Evolutionary conservation across 345 rosid species (phyloP).

Genomic region (Moringa oleifera): DNA sequence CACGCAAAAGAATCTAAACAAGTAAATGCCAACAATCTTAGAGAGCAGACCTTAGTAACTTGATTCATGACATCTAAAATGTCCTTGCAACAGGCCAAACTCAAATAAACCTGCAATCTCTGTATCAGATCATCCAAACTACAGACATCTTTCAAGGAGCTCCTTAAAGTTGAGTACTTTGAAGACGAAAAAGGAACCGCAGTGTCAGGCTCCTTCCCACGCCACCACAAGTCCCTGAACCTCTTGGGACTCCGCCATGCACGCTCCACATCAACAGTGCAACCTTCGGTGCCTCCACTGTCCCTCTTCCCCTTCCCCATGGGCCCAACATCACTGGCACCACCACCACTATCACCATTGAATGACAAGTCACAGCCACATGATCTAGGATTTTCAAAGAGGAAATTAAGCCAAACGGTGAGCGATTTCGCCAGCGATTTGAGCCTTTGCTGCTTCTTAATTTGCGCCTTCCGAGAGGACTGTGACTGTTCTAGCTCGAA

Average conservation of each 20-base stretch:
- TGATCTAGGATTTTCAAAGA: slow-evolving; percentile 53
- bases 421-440: slow-evolving; percentile 70
- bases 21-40: no score
- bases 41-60: slow-evolving; percentile 55
- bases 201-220: slow-evolving; percentile 25
- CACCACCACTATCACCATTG: slow-evolving; percentile 5
- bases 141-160: slow-evolving; percentile 65
- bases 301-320: slow-evolving; percentile 52
- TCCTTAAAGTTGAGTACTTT: slow-evolving; percentile 33
- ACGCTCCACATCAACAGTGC: slow-evolving; percentile 34
- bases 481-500: slow-evolving; percentile 69
- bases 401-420: slow-evolving; percentile 81
- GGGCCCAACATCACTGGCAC: neutral
- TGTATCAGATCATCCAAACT: slow-evolving; percentile 86
- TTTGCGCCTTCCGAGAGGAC: slow-evolving; percentile 64
- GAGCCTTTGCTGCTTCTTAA: slow-evolving; percentile 53
- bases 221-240: slow-evolving; percentile 47
- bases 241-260: slow-evolving; percentile 66
- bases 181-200: slow-evolving; percentile 30
- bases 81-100: slow-evolving; percentile 61
- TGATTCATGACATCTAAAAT: slow-evolving; percentile 55
- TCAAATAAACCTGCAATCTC: slow-evolving; percentile 62
- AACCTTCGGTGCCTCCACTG: slow-evolving; percentile 21
- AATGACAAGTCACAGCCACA: slow-evolving; percentile 51
- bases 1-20: neutral